Evolutionary conservation across 2,329 filamentous ascomycete genomes (phyloP).

Genomic region (Alternaria sp.): DNA sequence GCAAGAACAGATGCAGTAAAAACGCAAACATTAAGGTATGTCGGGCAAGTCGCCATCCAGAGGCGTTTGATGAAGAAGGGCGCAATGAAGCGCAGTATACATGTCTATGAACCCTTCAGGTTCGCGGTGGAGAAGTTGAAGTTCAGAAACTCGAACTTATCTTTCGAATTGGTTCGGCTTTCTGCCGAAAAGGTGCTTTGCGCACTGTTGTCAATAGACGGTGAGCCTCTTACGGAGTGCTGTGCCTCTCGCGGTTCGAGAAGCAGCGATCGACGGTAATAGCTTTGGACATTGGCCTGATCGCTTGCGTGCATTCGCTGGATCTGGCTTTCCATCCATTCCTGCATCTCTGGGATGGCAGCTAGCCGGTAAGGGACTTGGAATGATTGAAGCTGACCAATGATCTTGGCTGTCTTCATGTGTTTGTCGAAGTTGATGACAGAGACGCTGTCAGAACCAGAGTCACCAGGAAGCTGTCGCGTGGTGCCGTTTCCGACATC

Average conservation of each 20-base stretch:
- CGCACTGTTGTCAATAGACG: constrained; percentile 37
- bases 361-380: constrained; percentile 89
- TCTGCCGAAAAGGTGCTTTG: constrained; percentile 38
- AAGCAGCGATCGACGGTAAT: constrained; percentile 84
- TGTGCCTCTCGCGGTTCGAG: constrained; percentile 75
- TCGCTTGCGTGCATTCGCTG: constrained; percentile 73
- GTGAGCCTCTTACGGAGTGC: constrained; percentile 36
- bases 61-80: constrained; percentile 14
- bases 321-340: constrained; percentile 88
- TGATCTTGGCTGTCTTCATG: constrained; percentile 91
- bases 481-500: constrained; percentile 92
- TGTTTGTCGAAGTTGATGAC: constrained; percentile 99
- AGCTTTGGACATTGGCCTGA: constrained; percentile 69
- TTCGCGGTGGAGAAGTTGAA: constrained; percentile 47
- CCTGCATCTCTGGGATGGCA: constrained; percentile 86
- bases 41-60: constrained; percentile 23
- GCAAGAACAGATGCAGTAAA: constrained; percentile 28
- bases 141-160: constrained; percentile 51
- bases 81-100: constrained; percentile 29
- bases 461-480: constrained; percentile 72
- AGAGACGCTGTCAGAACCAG: constrained; percentile 69
- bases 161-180: constrained; percentile 42
- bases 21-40: constrained; percentile 36
- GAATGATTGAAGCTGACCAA: constrained; percentile 93
- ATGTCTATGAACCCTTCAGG: constrained; percentile 44